Percentiles rank a stretch among this genome's conserved stretches.
phyloP scores from a whole-genome alignment of 163 green algal species.

The Scenedesmus sp. region DNA sequence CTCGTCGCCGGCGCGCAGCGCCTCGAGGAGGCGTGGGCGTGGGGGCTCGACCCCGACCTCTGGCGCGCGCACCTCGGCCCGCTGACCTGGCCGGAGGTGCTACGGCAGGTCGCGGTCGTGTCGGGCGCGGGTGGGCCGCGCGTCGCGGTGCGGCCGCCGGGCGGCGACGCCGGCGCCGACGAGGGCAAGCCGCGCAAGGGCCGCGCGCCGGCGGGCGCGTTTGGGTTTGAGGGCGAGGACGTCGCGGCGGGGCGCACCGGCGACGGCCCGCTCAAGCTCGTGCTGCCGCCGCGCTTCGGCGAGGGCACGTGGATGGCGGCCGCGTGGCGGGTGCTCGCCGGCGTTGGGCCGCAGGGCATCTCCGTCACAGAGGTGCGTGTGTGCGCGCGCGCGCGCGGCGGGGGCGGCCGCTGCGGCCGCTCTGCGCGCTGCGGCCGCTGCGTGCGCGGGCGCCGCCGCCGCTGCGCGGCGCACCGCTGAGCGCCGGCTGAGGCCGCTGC shows the following conservation, averaged over 20 bases:
- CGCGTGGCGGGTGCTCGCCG: slow-evolving; percentile 85
- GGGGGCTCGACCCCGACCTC: slow-evolving; percentile 91
- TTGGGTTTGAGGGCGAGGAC: slow-evolving; percentile 79
- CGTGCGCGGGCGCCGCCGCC: neutral
- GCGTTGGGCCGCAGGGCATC: slow-evolving; percentile 76
- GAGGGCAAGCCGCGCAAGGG: neutral
- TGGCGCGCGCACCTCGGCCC: slow-evolving; percentile 91
- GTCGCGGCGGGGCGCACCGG: slow-evolving; percentile 54
- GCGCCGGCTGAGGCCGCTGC: neutral
- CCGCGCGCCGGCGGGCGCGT: neutral
- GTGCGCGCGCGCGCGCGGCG: neutral
- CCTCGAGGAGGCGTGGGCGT: slow-evolving; percentile 88
- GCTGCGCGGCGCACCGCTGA: neutral
- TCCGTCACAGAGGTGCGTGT: slow-evolving; percentile 36
- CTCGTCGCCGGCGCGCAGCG: slow-evolving; percentile 58
- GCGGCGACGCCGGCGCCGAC: neutral
- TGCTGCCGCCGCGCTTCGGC: slow-evolving; percentile 69
- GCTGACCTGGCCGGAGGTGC: slow-evolving; percentile 94
- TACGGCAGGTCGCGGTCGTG: slow-evolving; percentile 83
- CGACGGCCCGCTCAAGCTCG: slow-evolving; percentile 66
- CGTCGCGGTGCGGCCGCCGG: neutral
- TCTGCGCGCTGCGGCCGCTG: neutral
- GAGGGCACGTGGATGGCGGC: slow-evolving; percentile 81
- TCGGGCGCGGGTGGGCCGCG: slow-evolving; percentile 48
- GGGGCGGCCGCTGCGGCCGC: neutral